Evolutionary conservation across 345 rosid species (phyloP).

Genomic region (Cochlearia excelsa): DNA sequence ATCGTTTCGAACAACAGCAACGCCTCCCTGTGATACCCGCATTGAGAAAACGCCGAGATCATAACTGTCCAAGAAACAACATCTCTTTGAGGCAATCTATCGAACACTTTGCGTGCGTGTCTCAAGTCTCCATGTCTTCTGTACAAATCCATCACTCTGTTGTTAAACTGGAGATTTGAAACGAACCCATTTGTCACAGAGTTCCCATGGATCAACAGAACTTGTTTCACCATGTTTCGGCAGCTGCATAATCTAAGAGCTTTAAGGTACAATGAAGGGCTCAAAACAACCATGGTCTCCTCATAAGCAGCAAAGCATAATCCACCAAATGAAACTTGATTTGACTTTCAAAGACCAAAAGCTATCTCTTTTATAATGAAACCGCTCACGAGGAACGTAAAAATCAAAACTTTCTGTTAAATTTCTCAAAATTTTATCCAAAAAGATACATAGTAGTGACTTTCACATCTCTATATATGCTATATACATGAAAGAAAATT

Average conservation of each 20-base stretch:
- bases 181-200: slow-evolving; percentile 44
- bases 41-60: slow-evolving; percentile 49
- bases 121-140: slow-evolving; percentile 34
- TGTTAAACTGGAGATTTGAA: slow-evolving; percentile 41
- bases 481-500: slow-evolving; percentile 31
- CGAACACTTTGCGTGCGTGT: slow-evolving; percentile 54
- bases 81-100: slow-evolving; percentile 51
- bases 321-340: slow-evolving; percentile 7
- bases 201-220: slow-evolving; percentile 43
- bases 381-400: slow-evolving; percentile 8
- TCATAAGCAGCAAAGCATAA: slow-evolving; percentile 9
- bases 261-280: slow-evolving; percentile 32
- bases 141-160: slow-evolving; percentile 41
- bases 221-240: slow-evolving; percentile 22
- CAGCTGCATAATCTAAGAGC: slow-evolving; percentile 41
- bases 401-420: slow-evolving; percentile 4
- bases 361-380: background rate
- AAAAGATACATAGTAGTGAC: slow-evolving; percentile 13
- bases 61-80: slow-evolving; percentile 69
- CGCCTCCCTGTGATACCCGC: slow-evolving; percentile 33
- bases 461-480: slow-evolving; percentile 27
- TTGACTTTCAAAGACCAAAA: background rate
- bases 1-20: slow-evolving; percentile 45
- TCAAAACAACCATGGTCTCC: background rate
- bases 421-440: slow-evolving; percentile 20